These are phyloP conservation scores for Xylaria telfairii DNA, from an alignment of 495 filamentous ascomycete genomes.

Conservation along the genomic window DNA sequence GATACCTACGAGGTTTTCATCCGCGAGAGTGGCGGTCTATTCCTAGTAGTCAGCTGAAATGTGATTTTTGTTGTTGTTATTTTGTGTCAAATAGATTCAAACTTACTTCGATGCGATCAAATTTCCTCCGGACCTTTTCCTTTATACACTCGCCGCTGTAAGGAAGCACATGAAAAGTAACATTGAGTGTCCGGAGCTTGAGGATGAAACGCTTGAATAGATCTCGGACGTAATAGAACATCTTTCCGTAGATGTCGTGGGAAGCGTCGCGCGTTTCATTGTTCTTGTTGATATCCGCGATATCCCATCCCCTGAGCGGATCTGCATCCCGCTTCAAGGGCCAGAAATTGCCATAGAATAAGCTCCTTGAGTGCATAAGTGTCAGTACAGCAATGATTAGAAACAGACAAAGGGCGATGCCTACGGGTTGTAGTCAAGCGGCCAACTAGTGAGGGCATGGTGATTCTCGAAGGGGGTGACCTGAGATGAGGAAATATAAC, in stretches of 20 bases:
- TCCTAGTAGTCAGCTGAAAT: not conserved
- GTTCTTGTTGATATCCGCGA: not conserved
- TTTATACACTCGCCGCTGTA: not conserved
- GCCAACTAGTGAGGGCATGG: not conserved
- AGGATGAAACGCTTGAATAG: conserved; percentile 20
- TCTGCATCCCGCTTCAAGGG: conserved; percentile 11
- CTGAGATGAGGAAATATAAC: not conserved
- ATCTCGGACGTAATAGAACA: conserved; percentile 14
- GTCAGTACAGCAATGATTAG: not conserved
- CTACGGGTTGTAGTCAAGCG: conserved; percentile 3
- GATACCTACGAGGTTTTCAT: not conserved
- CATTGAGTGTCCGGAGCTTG: not conserved
- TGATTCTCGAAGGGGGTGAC: not conserved
- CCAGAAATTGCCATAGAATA: not conserved
- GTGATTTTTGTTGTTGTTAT: not conserved
- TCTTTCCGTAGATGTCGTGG: conserved; percentile 16
- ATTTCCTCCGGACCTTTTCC: not conserved
- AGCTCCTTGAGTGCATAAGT: not conserved
- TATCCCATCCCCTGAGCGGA: conserved; percentile 9
- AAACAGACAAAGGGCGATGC: not conserved
- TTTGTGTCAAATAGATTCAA: not conserved
- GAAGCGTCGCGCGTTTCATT: not conserved
- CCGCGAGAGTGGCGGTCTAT: not conserved
- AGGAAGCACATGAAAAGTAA: conserved; percentile 6
- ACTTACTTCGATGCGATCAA: conserved; percentile 20